Conservation (phyloP, 306 rosid genomes). For the Acacia melanoxylon region DNA sequence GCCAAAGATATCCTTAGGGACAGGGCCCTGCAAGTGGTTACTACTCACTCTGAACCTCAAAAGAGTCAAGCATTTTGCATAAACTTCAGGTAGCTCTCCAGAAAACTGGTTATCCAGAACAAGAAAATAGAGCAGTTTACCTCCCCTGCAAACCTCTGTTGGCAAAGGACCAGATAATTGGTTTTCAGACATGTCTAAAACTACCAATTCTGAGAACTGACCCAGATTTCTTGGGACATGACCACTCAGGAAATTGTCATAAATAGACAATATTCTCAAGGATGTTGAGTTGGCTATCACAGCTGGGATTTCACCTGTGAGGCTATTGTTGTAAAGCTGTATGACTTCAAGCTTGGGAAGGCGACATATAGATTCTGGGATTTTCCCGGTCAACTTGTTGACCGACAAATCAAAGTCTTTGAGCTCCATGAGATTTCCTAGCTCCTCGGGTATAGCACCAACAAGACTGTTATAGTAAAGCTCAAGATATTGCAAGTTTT, state of each 20-base stretch:
- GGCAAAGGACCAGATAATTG: conserved; percentile 62
- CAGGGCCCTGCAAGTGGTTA: conserved; percentile 50
- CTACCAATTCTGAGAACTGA: conserved; percentile 40
- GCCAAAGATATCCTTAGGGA: conserved; percentile 50
- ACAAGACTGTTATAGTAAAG: conserved; percentile 56
- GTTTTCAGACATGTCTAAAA: conserved; percentile 69
- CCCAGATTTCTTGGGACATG: conserved; percentile 55
- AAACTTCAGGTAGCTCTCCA: conserved; percentile 51
- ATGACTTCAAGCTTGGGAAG: conserved; percentile 61
- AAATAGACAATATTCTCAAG: conserved; percentile 55
- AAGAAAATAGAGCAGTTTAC: conserved; percentile 52
- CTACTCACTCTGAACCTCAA: conserved; percentile 59
- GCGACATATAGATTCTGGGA: conserved; percentile 57
- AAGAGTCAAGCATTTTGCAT: conserved; percentile 46
- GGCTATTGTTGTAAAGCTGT: conserved; percentile 71
- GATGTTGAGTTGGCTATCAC: conserved; percentile 52
- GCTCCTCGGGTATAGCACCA: conserved; percentile 55
- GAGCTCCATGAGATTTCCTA: conserved; percentile 60
- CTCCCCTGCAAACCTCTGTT: conserved; percentile 49
- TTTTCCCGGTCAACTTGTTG: conserved; percentile 50
- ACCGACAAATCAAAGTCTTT: conserved; percentile 65
- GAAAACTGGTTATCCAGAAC: conserved; percentile 52
- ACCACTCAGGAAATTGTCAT: conserved; percentile 53
- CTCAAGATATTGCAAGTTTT: conserved; percentile 51
- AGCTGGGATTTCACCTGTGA: conserved; percentile 54